Percentiles rank a stretch among this genome's conserved stretches.
Evolutionary conservation across 176 grass and related monocot genomes (phyloP).

Genomic region (Zea luxurians): DNA sequence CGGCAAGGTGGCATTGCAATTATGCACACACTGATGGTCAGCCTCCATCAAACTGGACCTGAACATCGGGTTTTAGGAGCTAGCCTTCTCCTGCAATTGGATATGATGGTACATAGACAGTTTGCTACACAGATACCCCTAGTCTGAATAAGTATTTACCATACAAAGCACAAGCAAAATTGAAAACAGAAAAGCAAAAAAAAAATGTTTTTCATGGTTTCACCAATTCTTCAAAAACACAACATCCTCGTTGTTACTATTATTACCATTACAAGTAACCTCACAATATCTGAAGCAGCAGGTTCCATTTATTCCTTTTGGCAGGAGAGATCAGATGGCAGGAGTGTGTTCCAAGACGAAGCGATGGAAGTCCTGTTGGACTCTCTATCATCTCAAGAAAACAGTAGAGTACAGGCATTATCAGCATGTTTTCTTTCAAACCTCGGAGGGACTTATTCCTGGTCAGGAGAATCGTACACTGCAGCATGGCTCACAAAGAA

Average conservation of each 20-base stretch:
- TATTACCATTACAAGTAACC: conserved; percentile 6
- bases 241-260: not conserved
- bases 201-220: not conserved
- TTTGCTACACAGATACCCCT: conserved; percentile 12
- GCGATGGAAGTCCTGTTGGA: conserved; percentile 76
- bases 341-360: conserved; percentile 77
- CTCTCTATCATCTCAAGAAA: conserved; percentile 57
- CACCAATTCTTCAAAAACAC: conserved; percentile 9
- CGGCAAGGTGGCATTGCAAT: conserved; percentile 64
- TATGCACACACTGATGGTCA: conserved; percentile 77
- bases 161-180: not conserved
- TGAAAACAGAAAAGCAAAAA: not conserved
- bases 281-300: conserved; percentile 23
- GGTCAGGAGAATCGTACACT: conserved; percentile 87
- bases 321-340: conserved; percentile 58
- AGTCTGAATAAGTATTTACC: conserved; percentile 24
- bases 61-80: conserved; percentile 82
- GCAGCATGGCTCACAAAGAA: conserved; percentile 74
- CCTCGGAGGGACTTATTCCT: conserved; percentile 89
- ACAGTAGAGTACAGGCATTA: conserved; percentile 65
- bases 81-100: conserved; percentile 88
- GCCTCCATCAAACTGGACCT: conserved; percentile 72
- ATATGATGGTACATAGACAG: conserved; percentile 74
- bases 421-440: conserved; percentile 76
- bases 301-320: conserved; percentile 20